Evolutionary conservation across 257 asterid genomes (phyloP).

Genomic region (Salvia rosmarinus): DNA sequence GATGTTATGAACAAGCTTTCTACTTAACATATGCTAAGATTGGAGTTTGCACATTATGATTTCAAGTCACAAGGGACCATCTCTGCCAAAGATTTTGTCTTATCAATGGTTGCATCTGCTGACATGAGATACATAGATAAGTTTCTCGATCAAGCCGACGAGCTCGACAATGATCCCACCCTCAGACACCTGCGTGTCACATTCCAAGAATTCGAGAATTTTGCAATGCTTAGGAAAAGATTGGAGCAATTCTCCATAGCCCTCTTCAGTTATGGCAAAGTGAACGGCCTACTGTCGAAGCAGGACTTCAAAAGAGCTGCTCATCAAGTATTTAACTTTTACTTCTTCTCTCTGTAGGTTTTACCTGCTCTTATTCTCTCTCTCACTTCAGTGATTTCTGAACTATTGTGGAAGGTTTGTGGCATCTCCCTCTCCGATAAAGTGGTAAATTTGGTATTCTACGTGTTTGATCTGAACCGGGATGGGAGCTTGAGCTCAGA

Average conservation of each 20-base stretch:
- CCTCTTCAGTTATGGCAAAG: slow-evolving; percentile 80
- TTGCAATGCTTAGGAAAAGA: slow-evolving; percentile 61
- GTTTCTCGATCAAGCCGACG: slow-evolving; percentile 80
- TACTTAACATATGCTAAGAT: slow-evolving; percentile 60
- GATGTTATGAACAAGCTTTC: neutral
- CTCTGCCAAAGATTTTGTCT: slow-evolving; percentile 74
- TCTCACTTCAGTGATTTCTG: slow-evolving; percentile 14
- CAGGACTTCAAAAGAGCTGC: slow-evolving; percentile 81
- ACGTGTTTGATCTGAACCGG: slow-evolving; percentile 64
- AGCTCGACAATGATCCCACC: slow-evolving; percentile 52
- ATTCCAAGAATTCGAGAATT: slow-evolving; percentile 71
- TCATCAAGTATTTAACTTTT: slow-evolving; percentile 47
- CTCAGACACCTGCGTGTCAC: slow-evolving; percentile 60
- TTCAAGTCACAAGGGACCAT: slow-evolving; percentile 72
- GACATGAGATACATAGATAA: slow-evolving; percentile 77
- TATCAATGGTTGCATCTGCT: slow-evolving; percentile 88
- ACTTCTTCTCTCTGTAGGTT: slow-evolving; percentile 10
- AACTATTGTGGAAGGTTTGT: slow-evolving; percentile 59
- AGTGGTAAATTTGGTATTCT: slow-evolving; percentile 70
- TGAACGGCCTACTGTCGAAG: slow-evolving; percentile 70
- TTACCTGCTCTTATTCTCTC: neutral
- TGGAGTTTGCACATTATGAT: slow-evolving; percentile 87
- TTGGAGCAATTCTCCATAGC: slow-evolving; percentile 73
- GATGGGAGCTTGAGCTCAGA: slow-evolving; percentile 82
- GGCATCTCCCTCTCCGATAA: slow-evolving; percentile 67